These are phyloP conservation scores for Lentinus tigrinus DNA, from an alignment of 768 basidiomycete species.

Conservation along the genomic window DNA sequence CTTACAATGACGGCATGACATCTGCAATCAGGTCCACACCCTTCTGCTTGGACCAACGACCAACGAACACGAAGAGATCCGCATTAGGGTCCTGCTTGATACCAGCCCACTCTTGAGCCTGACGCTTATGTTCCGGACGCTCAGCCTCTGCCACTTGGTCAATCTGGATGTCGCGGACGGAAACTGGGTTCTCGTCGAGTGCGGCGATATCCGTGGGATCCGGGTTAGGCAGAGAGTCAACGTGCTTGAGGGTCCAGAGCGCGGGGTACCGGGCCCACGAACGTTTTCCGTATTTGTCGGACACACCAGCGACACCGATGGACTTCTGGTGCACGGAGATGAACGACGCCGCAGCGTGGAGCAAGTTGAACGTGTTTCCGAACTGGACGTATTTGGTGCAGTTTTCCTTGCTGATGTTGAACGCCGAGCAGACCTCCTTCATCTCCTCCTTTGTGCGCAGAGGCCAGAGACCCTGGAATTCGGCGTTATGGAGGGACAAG, in stretches of 20 bases:
- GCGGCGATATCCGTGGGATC: constrained; percentile 95
- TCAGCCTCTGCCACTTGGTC: constrained; percentile 84
- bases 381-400: constrained; percentile 98
- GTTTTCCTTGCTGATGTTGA: constrained; percentile 94
- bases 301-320: constrained; percentile 92
- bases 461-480: constrained; percentile 97
- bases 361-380: constrained; percentile 94
- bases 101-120: constrained; percentile 94
- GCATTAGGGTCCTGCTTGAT: constrained; percentile 89
- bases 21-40: constrained; percentile 97
- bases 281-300: constrained; percentile 96
- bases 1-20: constrained; percentile 86
- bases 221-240: constrained; percentile 93
- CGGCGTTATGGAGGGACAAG: constrained; percentile 93
- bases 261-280: constrained; percentile 97
- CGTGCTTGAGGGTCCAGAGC: constrained; percentile 92
- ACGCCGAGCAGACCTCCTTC: constrained; percentile 97
- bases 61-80: constrained; percentile 93
- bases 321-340: constrained; percentile 93
- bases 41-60: constrained; percentile 98
- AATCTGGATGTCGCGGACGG: constrained; percentile 70
- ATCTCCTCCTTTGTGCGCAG: constrained; percentile 96
- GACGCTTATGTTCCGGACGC: constrained; percentile 86
- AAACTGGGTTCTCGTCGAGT: constrained; percentile 74
- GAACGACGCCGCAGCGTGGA: constrained; percentile 91